These are phyloP conservation scores for Cryptosporidium sp. DNA, from an alignment of 169 alveolate species.

Conservation along the genomic window DNA sequence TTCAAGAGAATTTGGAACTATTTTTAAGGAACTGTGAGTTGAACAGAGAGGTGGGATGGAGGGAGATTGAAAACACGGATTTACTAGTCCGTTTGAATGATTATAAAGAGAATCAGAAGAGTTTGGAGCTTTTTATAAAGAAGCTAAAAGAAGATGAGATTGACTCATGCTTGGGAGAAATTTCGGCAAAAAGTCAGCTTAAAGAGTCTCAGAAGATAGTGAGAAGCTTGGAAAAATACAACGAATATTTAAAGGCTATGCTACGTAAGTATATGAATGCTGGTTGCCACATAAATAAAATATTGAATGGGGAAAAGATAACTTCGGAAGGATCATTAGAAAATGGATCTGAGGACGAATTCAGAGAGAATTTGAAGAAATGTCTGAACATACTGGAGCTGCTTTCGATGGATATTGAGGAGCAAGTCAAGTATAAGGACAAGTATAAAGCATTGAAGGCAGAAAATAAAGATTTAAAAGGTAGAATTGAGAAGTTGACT, in stretches of 20 bases:
- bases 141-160: slow-evolving; percentile 52
- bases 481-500: slow-evolving; percentile 1
- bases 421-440: slow-evolving; percentile 12
- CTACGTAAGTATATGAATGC: slow-evolving; percentile 19
- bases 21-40: slow-evolving; percentile 41
- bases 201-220: background rate
- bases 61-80: slow-evolving; percentile 45
- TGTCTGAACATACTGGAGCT: slow-evolving; percentile 2
- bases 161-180: slow-evolving; percentile 21
- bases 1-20: slow-evolving; percentile 39
- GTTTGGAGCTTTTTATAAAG: slow-evolving; percentile 36
- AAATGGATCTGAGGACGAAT: slow-evolving; percentile 11
- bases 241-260: slow-evolving; percentile 26
- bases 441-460: slow-evolving; percentile 13
- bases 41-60: slow-evolving; percentile 6
- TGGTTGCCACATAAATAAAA: background rate
- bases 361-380: slow-evolving; percentile 13
- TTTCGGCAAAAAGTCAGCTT: background rate
- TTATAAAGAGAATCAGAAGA: slow-evolving; percentile 33
- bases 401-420: slow-evolving; percentile 19
- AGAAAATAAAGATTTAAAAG: slow-evolving; percentile 22
- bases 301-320: slow-evolving; percentile 30
- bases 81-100: slow-evolving; percentile 10
- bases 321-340: background rate
- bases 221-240: slow-evolving; percentile 11